Percentiles rank a stretch among this genome's conserved stretches.
Evolutionary conservation across 2,329 filamentous ascomycete species (phyloP).

Genomic region (Fusarium praegraminearum): DNA sequence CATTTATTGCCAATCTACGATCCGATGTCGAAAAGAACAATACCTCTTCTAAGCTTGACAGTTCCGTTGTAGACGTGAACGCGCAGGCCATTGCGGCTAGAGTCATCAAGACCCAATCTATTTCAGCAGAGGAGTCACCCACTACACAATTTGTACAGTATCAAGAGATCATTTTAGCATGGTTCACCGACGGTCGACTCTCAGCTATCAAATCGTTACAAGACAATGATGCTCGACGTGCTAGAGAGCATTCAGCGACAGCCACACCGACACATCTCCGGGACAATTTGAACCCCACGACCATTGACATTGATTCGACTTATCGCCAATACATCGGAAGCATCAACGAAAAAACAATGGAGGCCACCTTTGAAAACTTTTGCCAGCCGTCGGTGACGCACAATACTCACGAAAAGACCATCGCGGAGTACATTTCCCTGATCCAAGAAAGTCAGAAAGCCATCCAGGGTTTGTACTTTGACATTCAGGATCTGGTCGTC

Average conservation of each 20-base stretch:
- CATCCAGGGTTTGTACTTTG: constrained; percentile 7
- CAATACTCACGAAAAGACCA: constrained; percentile 6
- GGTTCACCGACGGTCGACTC: constrained; percentile 19
- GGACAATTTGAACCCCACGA: neutral
- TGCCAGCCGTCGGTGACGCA: constrained; percentile 9
- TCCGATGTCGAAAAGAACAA: accelerated
- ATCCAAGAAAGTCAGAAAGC: constrained; percentile 24
- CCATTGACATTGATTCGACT: neutral
- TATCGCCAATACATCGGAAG: constrained; percentile 24
- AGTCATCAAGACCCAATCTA: constrained; percentile 3
- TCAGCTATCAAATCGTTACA: constrained; percentile 2
- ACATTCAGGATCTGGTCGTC: constrained; percentile 13
- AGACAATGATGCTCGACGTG: neutral
- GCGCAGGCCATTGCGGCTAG: constrained; percentile 10
- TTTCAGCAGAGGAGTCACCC: accelerated
- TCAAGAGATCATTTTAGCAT: constrained; percentile 18
- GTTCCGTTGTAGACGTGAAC: constrained; percentile 8
- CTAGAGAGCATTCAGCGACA: neutral
- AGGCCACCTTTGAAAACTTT: neutral
- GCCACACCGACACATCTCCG: neutral
- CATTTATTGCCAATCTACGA: neutral
- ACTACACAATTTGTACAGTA: neutral
- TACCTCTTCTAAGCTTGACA: neutral
- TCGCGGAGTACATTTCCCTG: constrained; percentile 17
- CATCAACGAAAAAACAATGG: constrained; percentile 30